These are phyloP conservation scores for Mortierella alpina DNA, from an alignment of 192 early-diverging fungal genomes.

Conservation along the genomic window DNA sequence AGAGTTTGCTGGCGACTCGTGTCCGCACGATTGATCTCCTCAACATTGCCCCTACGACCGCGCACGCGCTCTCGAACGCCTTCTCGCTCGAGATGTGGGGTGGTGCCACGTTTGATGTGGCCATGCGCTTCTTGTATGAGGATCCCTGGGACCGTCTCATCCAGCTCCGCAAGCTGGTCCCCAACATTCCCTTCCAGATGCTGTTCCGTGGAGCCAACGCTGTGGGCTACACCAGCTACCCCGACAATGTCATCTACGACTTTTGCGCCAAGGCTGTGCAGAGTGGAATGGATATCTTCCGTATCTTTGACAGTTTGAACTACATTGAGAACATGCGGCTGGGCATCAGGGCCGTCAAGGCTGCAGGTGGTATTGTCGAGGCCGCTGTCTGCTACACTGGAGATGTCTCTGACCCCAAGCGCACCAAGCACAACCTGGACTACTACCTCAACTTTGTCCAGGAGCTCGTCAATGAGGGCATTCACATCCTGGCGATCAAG, in stretches of 20 bases:
- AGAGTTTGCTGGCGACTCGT: slow-evolving; percentile 94
- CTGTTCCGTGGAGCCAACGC: slow-evolving; percentile 97
- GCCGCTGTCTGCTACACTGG: slow-evolving; percentile 94
- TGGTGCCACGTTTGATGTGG: slow-evolving; percentile 97
- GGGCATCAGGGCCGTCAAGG: slow-evolving; percentile 92
- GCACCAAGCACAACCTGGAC: slow-evolving; percentile 86
- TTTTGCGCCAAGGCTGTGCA: slow-evolving; percentile 93
- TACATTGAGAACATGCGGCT: slow-evolving; percentile 96
- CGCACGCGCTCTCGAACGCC: slow-evolving; percentile 87
- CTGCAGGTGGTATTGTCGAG: slow-evolving; percentile 95
- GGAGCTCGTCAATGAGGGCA: slow-evolving; percentile 88
- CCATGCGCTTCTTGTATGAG: slow-evolving; percentile 95
- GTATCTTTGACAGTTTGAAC: slow-evolving; percentile 98
- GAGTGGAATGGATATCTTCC: slow-evolving; percentile 95
- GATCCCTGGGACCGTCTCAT: slow-evolving; percentile 97
- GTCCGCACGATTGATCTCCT: slow-evolving; percentile 88
- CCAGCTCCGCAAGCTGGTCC: slow-evolving; percentile 84
- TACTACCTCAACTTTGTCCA: slow-evolving; percentile 95
- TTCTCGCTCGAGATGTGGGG: slow-evolving; percentile 99
- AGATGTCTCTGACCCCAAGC: slow-evolving; percentile 88
- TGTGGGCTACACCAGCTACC: slow-evolving; percentile 97
- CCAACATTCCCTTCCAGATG: slow-evolving; percentile 99
- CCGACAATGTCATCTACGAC: slow-evolving; percentile 96
- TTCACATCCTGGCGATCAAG: slow-evolving; percentile 93
- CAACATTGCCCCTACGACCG: slow-evolving; percentile 88